These are phyloP conservation scores for Nothomitra cinnamomea DNA, from an alignment of 2,329 filamentous ascomycete species.

Conservation along the genomic window DNA sequence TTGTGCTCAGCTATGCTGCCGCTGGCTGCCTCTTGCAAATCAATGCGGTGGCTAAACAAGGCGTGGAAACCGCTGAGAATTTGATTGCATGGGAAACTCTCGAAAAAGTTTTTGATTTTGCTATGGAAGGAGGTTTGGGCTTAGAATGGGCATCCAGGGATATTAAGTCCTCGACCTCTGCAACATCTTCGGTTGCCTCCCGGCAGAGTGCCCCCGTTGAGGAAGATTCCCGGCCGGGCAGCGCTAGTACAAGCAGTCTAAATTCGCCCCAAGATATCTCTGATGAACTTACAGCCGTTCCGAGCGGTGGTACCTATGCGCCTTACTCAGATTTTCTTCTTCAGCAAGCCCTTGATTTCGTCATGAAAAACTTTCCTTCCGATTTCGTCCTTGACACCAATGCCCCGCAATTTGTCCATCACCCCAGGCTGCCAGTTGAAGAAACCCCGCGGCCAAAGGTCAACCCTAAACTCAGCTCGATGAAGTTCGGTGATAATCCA, in stretches of 20 bases:
- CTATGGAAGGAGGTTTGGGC: slow-evolving; percentile 29
- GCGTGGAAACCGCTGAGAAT: slow-evolving; percentile 21
- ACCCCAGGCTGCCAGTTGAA: slow-evolving; percentile 28
- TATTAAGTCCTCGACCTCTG: slow-evolving; percentile 16
- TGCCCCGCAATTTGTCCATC: slow-evolving; percentile 28
- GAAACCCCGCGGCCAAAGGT: slow-evolving; percentile 22
- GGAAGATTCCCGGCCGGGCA: neutral
- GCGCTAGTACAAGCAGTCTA: neutral
- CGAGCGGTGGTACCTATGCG: neutral
- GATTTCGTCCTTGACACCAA: slow-evolving; percentile 41
- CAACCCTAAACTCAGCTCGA: slow-evolving; percentile 40
- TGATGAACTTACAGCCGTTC: slow-evolving; percentile 1
- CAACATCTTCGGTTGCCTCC: slow-evolving; percentile 9
- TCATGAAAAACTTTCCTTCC: slow-evolving; percentile 40
- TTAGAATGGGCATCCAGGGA: slow-evolving; percentile 19
- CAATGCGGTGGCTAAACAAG: neutral
- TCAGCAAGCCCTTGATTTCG: slow-evolving; percentile 37
- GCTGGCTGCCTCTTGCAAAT: slow-evolving; percentile 4
- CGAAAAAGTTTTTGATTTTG: slow-evolving; percentile 43
- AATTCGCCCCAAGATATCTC: neutral
- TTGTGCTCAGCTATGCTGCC: slow-evolving; percentile 1
- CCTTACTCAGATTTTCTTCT: slow-evolving; percentile 38
- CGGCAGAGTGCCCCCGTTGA: neutral
- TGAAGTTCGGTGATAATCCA: slow-evolving; percentile 54
- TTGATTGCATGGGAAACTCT: slow-evolving; percentile 45